A percentile compares a stretch with the other conserved stretches of the same genome.
phyloP scores from a whole-genome alignment of 2,329 filamentous ascomycete genomes.

The Pestalotiopsis sp. region DNA sequence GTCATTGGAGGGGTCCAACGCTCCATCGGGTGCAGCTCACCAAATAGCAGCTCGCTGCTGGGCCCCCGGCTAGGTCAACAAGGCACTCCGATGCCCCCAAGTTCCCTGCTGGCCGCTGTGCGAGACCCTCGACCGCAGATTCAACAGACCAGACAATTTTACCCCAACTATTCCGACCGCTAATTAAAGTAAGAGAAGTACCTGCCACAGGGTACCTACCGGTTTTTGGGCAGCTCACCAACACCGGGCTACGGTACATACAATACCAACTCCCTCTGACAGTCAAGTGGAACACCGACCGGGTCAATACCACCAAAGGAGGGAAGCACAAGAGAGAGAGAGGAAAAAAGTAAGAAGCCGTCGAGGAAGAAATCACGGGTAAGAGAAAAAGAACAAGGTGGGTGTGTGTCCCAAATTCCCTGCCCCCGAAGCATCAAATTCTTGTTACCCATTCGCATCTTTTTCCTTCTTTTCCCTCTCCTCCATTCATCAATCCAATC shows the following conservation, averaged over 20 bases:
- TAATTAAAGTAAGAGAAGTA: neutral
- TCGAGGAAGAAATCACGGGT: neutral
- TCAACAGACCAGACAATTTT: constrained; percentile 32
- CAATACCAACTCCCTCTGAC: neutral
- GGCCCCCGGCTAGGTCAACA: constrained; percentile 20
- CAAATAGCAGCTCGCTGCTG: constrained; percentile 3
- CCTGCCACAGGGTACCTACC: constrained; percentile 1
- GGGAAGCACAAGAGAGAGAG: neutral
- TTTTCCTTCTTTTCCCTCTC: neutral
- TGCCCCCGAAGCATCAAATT: neutral
- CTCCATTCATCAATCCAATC: neutral
- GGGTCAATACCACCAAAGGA: neutral
- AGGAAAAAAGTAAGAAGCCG: neutral
- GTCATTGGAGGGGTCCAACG: constrained; percentile 11
- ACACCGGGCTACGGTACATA: neutral
- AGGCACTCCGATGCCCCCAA: constrained; percentile 19
- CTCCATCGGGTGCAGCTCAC: constrained; percentile 10
- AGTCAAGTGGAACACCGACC: neutral
- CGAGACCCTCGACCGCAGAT: constrained; percentile 14
- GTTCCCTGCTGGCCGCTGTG: constrained; percentile 1
- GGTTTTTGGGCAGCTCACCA: neutral
- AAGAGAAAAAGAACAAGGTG: neutral
- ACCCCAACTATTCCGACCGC: constrained; percentile 35
- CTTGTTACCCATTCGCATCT: neutral
- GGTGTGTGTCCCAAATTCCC: neutral